Evolutionary conservation across 768 basidiomycete species (phyloP), one percentile per base, ranked within the genome.

Genomic region (Lepiota venenata): DNA sequence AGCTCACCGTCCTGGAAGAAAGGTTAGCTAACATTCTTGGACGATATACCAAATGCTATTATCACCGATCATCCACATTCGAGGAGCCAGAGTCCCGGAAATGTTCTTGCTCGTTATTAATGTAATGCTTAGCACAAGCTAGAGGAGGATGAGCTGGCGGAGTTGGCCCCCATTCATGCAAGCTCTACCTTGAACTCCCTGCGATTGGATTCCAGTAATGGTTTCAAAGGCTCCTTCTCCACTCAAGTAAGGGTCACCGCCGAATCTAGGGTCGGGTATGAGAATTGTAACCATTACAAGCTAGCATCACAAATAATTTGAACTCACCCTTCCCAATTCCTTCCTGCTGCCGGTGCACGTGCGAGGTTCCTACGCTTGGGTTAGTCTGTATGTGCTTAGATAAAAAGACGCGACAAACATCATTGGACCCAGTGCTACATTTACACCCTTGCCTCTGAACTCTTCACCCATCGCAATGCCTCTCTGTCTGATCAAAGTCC

Each of bases 381-480:
- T 29, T 21, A 15, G 54, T 48, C 16, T 37, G 43, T 40, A 27
- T 43, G 10, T n/a, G 18, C 14, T 8, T 11, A 50, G 35, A n/a
- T 18, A 11, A 50, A 7, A 16, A 36, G 4, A 15, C 22, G 29
- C 8, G 8, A 64, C 71, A 7, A 54, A 75, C 77, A 80, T 80
- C 68, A 74, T 74, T 1, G 80, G 80, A 1, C 77, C 78, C 15
- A 82, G 68, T 8, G 70, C 75, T 47, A 81, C 75, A 64, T 86
- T 64, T 8, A 82, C 75, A 21, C 86, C 86, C 65, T 84, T 83
- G 38, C 77, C 81, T 42, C 71, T 72, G 68, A 81, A 81, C 62
- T 88, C 87, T 20, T 71, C 64, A 1, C 84, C 85, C 64, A 87
- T 75, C 0, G 81, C 80, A 15, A 64, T 65, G 10, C 81, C 85